Conservation (phyloP, 2,329 filamentous ascomycete species). For the Didymella pomorum region DNA sequence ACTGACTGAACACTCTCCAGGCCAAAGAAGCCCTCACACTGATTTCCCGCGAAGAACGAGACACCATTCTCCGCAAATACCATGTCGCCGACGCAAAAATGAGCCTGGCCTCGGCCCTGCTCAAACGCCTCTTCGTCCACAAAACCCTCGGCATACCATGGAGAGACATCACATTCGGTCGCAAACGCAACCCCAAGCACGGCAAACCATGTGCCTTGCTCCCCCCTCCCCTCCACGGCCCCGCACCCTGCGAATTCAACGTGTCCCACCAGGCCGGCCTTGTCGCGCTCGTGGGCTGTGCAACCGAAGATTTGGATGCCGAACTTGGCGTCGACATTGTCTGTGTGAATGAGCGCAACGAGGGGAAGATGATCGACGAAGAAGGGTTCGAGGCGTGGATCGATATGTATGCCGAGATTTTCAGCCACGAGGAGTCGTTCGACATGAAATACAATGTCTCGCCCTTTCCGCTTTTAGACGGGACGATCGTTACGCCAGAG, state of each 20-base stretch:
- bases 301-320: slow-evolving; percentile 38
- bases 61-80: slow-evolving; percentile 67
- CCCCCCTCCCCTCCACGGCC: slow-evolving; percentile 34
- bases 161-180: slow-evolving; percentile 64
- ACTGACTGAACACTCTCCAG: slow-evolving; percentile 33
- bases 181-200: slow-evolving; percentile 60
- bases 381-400: slow-evolving; percentile 73
- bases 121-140: slow-evolving; percentile 75
- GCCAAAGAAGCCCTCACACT: slow-evolving; percentile 54
- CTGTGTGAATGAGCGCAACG: slow-evolving; percentile 73
- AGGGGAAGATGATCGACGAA: slow-evolving; percentile 65
- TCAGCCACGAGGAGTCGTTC: slow-evolving; percentile 67
- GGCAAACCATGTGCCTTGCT: slow-evolving; percentile 61
- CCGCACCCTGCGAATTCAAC: slow-evolving; percentile 71
- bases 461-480: slow-evolving; percentile 53
- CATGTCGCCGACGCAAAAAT: slow-evolving; percentile 77
- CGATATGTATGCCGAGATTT: slow-evolving; percentile 75
- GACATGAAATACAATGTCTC: slow-evolving; percentile 67
- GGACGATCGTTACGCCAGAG: slow-evolving; percentile 50
- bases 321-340: slow-evolving; percentile 79
- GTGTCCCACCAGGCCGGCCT: slow-evolving; percentile 80
- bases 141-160: slow-evolving; percentile 67
- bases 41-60: slow-evolving; percentile 62
- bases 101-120: slow-evolving; percentile 73
- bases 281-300: slow-evolving; percentile 68